Evolutionary conservation across 352 stramenopile genomes (phyloP).

Genomic region (Phytophthora cryptogea): DNA sequence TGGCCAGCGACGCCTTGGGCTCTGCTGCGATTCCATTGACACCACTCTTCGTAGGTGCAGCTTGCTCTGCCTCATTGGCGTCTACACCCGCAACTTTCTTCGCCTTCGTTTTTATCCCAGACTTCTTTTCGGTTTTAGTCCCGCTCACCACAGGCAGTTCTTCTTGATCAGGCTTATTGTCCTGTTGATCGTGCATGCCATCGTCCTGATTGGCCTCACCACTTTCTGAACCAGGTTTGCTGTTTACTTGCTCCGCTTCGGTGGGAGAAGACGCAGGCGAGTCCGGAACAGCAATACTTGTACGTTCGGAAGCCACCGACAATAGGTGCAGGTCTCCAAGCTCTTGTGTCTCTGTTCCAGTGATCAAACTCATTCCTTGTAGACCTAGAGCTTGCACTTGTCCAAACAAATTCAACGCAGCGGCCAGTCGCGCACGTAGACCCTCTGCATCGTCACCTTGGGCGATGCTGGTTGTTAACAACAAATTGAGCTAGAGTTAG

Average conservation of each 20-base stretch:
- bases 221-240: neutral
- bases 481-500: neutral
- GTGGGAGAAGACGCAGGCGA: slow-evolving; percentile 13
- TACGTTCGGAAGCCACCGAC: slow-evolving; percentile 15
- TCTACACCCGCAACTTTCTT: slow-evolving; percentile 1
- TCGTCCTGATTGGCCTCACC: neutral
- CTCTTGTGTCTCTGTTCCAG: slow-evolving; percentile 9
- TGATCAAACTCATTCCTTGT: slow-evolving; percentile 22
- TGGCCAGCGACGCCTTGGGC: slow-evolving; percentile 23
- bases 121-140: slow-evolving; percentile 3
- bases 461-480: slow-evolving; percentile 19
- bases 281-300: slow-evolving; percentile 11
- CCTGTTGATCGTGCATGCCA: neutral
- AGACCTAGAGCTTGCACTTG: slow-evolving; percentile 34
- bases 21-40: slow-evolving; percentile 14
- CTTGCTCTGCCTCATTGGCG: slow-evolving; percentile 3
- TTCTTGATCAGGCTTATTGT: neutral
- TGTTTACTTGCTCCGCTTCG: slow-evolving; percentile 9
- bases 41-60: neutral
- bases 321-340: slow-evolving; percentile 31
- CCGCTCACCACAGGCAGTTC: neutral
- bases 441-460: slow-evolving; percentile 19
- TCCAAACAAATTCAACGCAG: slow-evolving; percentile 30
- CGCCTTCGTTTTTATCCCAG: neutral
- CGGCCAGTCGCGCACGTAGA: slow-evolving; percentile 21